A percentile compares a stretch with the other conserved stretches of the same genome.
Evolutionary conservation across 129 eudicot genomes (phyloP).

Genomic region (Artemisia argyi): DNA sequence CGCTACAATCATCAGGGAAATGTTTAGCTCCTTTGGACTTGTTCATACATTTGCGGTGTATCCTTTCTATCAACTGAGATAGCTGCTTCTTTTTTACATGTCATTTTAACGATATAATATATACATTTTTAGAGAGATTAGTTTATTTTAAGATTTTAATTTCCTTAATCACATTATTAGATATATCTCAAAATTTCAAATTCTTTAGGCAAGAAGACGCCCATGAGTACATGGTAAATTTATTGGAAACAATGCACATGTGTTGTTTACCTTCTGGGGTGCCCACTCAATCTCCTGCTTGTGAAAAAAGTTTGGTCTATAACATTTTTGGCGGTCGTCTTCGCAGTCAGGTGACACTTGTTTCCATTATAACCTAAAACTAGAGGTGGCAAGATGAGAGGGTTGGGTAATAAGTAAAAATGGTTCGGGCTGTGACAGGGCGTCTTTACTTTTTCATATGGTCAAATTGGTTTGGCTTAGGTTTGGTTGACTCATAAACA

Average conservation of each 20-base stretch:
- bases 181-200: background rate
- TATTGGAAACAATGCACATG: constrained; percentile 4
- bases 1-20: constrained; percentile 75
- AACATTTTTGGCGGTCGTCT: constrained; percentile 4
- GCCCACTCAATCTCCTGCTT: background rate
- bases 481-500: too few relatives aligned
- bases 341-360: constrained; percentile 9
- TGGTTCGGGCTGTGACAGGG: too few relatives aligned
- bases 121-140: background rate
- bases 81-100: background rate
- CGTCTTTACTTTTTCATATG: too few relatives aligned
- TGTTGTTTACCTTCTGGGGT: constrained; percentile 2
- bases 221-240: constrained; percentile 9
- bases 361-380: background rate
- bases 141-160: background rate
- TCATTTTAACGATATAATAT: background rate
- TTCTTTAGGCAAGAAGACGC: constrained; percentile 4
- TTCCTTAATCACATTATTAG: constrained; percentile 4
- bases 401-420: too few relatives aligned
- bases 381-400: too few relatives aligned
- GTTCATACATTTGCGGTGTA: constrained; percentile 80
- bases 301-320: background rate
- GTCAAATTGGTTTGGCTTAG: too few relatives aligned
- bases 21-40: constrained; percentile 78
- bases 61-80: constrained; percentile 40